Base-by-base conservation (phyloP, 805 yeast genomes). In the Myxozyma nipponensis region DNA sequence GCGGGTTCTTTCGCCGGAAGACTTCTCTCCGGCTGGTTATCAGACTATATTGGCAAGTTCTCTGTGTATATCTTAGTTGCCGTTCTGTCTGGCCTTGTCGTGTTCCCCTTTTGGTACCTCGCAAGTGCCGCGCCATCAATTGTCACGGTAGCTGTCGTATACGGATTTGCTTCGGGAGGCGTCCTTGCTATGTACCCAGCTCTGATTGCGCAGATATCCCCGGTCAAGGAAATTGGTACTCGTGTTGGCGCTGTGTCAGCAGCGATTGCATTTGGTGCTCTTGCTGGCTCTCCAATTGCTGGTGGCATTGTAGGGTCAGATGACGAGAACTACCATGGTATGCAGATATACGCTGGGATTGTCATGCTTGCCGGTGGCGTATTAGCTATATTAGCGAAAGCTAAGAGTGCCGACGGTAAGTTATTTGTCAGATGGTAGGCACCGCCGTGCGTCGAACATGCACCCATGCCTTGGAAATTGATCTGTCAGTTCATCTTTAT, bases 171-270 rank as follows among this genome's bases (percentile, higher is more conserved):
- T 28, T 58, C 66, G 3, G 72, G 72, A 6, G 66, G 70, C 3
- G 49, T 64, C 6, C 62, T 67, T 26, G 65, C 68, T 6, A 52
- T 69, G 38, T 64, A 66, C 6, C 70, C 71, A 0, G 64, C 69
- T 1, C 53, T 66, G 6, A 58, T 66, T 1, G 68, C 70, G 1
- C 56, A 57, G 34, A 48, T 54, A 21, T 63, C 69, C 3, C 57
- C 61, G 2, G 58, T 65, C 46, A 47, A 60, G 28, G 56, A 61
- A 24, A 57, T 64, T 22, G 69, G 71, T 7, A 61, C 62, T 3
- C 56, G 69, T 5, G 84, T 86, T 86, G 86, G 86, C 2, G 49
- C 80, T 37, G 76, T 87, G 1, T 70, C 84, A 36, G 71, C 77
- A 5, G 62, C 74, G 5, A 81, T 84, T 37, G 75, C 90, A 0